A percentile compares a stretch with the other conserved stretches of the same genome.
phyloP scores from a whole-genome alignment of 148 eudicot species.

The Diospyros kaki region DNA sequence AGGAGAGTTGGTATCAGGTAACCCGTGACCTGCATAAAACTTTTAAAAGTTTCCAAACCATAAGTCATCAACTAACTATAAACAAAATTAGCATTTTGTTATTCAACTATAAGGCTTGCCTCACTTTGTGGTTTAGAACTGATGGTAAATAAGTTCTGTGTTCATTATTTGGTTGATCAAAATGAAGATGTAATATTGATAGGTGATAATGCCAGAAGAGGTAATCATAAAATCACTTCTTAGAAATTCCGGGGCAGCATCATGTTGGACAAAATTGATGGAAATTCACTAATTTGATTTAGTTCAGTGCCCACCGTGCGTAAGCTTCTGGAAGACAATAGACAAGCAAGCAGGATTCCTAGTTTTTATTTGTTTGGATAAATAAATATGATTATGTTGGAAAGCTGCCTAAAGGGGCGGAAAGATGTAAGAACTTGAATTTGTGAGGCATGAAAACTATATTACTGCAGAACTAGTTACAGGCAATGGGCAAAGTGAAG shows the following conservation, averaged over 20 bases:
- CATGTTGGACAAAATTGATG: not conserved
- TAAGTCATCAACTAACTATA: no score
- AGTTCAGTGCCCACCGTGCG: not conserved
- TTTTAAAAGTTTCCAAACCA: no score
- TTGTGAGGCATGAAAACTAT: no score
- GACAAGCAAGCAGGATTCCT: no score
- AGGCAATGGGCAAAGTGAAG: not conserved
- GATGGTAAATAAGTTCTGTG: not conserved
- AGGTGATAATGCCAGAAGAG: not conserved
- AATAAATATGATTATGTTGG: not conserved
- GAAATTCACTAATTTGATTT: not conserved
- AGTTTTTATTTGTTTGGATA: no score
- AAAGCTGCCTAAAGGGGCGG: no score
- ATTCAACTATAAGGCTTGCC: not conserved
- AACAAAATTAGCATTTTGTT: no score
- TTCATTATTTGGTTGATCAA: not conserved
- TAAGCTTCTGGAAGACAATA: no score
- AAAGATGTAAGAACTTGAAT: no score
- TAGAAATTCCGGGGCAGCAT: not conserved
- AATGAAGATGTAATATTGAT: not conserved
- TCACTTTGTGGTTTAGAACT: not conserved
- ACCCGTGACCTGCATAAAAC: no score
- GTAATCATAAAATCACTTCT: not conserved
- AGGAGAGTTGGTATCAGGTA: no score
- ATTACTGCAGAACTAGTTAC: no score